A percentile compares a stretch with the other conserved stretches of the same genome.
Conservation (phyloP, 805 yeast genomes). For the Priceomyces medius region DNA sequence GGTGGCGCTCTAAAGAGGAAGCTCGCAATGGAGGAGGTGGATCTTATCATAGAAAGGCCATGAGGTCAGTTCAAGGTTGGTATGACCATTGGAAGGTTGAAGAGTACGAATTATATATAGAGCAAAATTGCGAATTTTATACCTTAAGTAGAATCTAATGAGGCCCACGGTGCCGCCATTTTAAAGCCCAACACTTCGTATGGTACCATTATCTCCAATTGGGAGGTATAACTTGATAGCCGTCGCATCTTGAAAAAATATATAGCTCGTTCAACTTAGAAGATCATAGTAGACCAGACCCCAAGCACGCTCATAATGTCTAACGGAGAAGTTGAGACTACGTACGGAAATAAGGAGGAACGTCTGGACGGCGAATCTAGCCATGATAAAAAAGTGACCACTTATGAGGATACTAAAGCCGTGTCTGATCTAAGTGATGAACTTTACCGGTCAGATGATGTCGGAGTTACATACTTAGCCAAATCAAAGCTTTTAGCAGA, state of each 20-base stretch:
- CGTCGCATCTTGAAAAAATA: no score
- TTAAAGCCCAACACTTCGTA: not conserved
- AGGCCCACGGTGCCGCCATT: not conserved
- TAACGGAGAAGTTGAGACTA: no score
- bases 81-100: constrained; percentile 36
- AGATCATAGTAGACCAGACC: no score
- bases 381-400: no score
- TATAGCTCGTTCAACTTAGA: no score
- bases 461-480: constrained; percentile 16
- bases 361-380: no score
- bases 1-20: constrained; percentile 29
- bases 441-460: constrained; percentile 8
- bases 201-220: no score
- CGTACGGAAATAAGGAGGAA: no score
- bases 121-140: not conserved
- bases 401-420: no score
- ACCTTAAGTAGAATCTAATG: not conserved
- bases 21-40: constrained; percentile 37
- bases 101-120: constrained; percentile 22
- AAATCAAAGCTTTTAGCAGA: constrained; percentile 21
- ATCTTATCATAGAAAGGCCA: constrained; percentile 28
- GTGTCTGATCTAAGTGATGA: no score
- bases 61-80: constrained; percentile 30
- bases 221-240: no score
- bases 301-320: no score